Evolutionary conservation across 129 eudicot species (phyloP), one percentile per base, ranked within the genome.

Genomic region (Artemisia annua): DNA sequence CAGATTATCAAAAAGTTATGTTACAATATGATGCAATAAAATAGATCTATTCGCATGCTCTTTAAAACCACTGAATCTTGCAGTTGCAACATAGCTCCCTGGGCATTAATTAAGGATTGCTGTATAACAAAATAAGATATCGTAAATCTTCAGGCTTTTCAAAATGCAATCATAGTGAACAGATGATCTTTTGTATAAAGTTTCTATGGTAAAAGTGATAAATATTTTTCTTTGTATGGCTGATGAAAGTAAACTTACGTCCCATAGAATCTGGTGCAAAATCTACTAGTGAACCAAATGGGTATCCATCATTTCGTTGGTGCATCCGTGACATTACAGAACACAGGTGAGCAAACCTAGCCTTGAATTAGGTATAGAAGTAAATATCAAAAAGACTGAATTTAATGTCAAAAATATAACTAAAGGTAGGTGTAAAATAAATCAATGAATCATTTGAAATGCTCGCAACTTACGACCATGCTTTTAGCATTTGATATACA

Each of bases 321-420:
- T 95, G 99, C 97, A 95, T 90, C 69, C 94, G 96, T 0, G 99
- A 90, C 99, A 95, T 95, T 78, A 85, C 93, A 7, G 96, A 86
- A 76, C 96, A 90, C 69, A 88, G 69, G 84, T 95, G 99, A 80
- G 96, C 99, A 83, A 90, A 90, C 77, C 97, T 88, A 48, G 99
- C 97, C 99, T 90, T 79, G 53, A 48, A 26, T 20, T 63, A 44
- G 28, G 24, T 32, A 71, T 63, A 63, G 14, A 9, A 63, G 24
- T 32, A 63, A 35, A 39, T 19, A n/a, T 63, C 5, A 63, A 3
- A 39, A 15, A 12, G 39, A n/a, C 16, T 15, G 6, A 32, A 63
- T 14, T 28, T 30, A 32, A 63, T 14, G 22, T n/a, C 48, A 30
- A 63, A 63, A 0, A 63, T 63, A 63, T 63, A 20, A 63, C 8